A percentile compares a stretch with the other conserved stretches of the same genome.
Conservation (phyloP, 805 yeast species). For the Cyberlindnera maritima region DNA sequence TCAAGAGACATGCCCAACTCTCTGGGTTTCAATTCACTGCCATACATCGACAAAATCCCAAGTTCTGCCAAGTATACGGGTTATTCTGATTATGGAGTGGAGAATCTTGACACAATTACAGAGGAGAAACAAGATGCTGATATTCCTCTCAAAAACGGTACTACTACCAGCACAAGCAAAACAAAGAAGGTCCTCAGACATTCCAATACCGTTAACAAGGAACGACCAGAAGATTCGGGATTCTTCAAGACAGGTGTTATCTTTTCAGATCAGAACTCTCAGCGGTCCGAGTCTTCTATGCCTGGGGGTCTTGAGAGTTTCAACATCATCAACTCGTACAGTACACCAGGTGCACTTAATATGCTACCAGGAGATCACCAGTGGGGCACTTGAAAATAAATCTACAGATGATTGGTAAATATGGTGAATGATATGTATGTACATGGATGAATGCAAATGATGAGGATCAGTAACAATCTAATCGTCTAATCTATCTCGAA, state of each 20-base stretch:
- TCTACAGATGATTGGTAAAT: background rate
- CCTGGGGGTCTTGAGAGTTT: conserved; percentile 5
- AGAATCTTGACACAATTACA: background rate
- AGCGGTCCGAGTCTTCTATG: conserved; percentile 4
- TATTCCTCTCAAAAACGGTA: no score
- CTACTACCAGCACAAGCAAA: background rate
- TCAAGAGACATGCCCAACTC: conserved; percentile 1
- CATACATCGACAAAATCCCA: conserved; percentile 14
- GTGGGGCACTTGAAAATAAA: conserved; percentile 8
- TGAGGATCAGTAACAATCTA: background rate
- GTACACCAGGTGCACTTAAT: conserved; percentile 22
- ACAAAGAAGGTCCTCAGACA: background rate
- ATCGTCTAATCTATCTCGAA: no score
- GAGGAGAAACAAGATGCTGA: background rate
- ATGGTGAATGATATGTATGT: background rate
- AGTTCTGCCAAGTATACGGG: conserved; percentile 15
- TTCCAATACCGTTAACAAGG: background rate
- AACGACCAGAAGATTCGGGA: background rate
- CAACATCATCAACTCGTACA: conserved; percentile 22
- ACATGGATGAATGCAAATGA: background rate
- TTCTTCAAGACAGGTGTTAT: background rate
- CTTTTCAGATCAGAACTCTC: background rate
- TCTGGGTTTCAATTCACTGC: conserved; percentile 12
- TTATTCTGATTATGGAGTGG: conserved; percentile 6
- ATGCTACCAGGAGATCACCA: conserved; percentile 3